Conservation (phyloP, 306 rosid genomes). For the Acmispon strigosus region DNA sequence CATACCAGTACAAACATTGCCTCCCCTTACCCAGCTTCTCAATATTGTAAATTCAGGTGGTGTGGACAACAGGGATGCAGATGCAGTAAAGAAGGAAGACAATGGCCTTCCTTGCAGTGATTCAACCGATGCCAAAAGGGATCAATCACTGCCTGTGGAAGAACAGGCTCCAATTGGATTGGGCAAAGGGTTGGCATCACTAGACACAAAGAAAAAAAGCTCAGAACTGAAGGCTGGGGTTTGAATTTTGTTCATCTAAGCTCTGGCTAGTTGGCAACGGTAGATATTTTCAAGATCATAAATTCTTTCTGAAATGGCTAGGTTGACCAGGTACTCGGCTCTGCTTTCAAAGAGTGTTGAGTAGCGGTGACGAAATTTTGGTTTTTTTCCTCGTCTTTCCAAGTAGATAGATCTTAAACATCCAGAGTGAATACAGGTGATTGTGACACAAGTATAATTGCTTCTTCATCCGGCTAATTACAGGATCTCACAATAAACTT, state of each 20-base stretch:
- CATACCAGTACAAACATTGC: slow-evolving; percentile 55
- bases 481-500: background rate
- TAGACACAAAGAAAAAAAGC: slow-evolving; percentile 59
- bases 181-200: slow-evolving; percentile 57
- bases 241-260: slow-evolving; percentile 21
- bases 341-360: slow-evolving; percentile 12
- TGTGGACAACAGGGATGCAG: slow-evolving; percentile 36
- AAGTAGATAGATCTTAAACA: background rate
- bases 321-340: slow-evolving; percentile 11
- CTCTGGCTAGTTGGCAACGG: background rate
- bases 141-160: slow-evolving; percentile 24
- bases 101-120: slow-evolving; percentile 18
- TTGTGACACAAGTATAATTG: background rate
- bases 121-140: slow-evolving; percentile 18
- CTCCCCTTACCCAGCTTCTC: slow-evolving; percentile 59
- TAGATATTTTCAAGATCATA: slow-evolving; percentile 15
- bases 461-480: background rate
- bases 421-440: background rate
- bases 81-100: slow-evolving; percentile 35
- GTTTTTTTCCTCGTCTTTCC: background rate
- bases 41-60: slow-evolving; percentile 52
- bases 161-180: slow-evolving; percentile 59
- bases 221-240: slow-evolving; percentile 46
- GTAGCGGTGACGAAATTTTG: background rate
- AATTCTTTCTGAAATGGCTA: slow-evolving; percentile 1